Evolutionary conservation across 2,329 filamentous ascomycete species (phyloP), one percentile per base, ranked within the genome.

Genomic region (Thyridium curvatum): DNA sequence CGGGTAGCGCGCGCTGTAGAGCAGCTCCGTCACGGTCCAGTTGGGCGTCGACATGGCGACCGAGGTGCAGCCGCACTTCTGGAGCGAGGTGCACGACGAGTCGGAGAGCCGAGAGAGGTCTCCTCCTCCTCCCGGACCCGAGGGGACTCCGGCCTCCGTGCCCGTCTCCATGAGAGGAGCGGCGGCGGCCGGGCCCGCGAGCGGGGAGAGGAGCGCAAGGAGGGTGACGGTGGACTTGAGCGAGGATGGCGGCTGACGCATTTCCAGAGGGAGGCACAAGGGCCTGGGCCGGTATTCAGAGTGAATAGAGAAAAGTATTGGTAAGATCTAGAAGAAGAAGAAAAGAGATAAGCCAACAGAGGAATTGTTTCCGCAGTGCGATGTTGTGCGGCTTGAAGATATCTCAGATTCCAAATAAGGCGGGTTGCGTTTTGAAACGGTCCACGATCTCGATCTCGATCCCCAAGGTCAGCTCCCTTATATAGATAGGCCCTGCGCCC

Each of bases 21-120:
- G 32, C 15, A 34, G 31, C 9, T 16, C 26, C 35, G 16, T 16
- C 9, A 4, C 4, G 17, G 12, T 12, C 10, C 8, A n/a, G 16
- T 30, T 15, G 18, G 21, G 30, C 16, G 10, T 16, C 28, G 13
- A 18, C 28, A 34, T 8, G 18, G 16, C 14, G 32, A 30, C 12
- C 31, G 32, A 30, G n/a, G 32, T 8, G 15, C 32, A 18, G 37
- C 34, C 34, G 37, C 16, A 28, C 16, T 34, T 30, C 31, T 34
- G 16, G 18, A 32, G 16, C 8, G 34, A 12, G 15, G 16, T 31
- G 18, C 31, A 34, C 13, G 13, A 18, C 31, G 18, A 15, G 14
- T 17, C 15, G 18, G 14, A 7, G 18, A 38, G 21, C 21, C 21
- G 21, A 26, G 21, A 26, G 21, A 33, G 14, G 30, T 38, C 37